Evolutionary conservation across 768 basidiomycete species (phyloP), one percentile per base, ranked within the genome.

Genomic region (Clavulina sp.): DNA sequence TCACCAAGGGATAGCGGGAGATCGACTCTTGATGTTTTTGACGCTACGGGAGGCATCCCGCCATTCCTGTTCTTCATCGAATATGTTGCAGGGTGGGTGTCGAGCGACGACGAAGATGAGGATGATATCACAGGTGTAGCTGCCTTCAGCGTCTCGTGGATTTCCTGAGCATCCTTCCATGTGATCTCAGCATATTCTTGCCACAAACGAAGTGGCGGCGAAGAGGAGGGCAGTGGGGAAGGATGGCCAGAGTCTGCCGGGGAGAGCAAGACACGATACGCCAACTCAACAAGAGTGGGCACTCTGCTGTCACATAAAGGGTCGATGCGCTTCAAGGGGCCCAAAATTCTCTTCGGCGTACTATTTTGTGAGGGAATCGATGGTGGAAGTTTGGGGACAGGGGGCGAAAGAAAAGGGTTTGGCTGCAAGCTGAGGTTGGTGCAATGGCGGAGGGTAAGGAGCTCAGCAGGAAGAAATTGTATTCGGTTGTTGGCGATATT

Each of bases 401-500:
- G 67, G 7, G 62, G 63, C 3, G 46, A 49, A 3, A 75, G 54
- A 63, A 81, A 84, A 0, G 73, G 80, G 56, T 86, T 85, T 0
- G 76, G 77, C 34, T 73, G 61, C 2, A 83, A 59, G 19, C 60
- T 56, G 4, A 84, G 64, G 5, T 60, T 66, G 19, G 60, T 59
- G 1, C 83, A 65, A n/a, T 61, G 23, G 29, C 44, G 67, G 73
- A 82, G 76, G 29, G 64, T 60, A n/a, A 71, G 61, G 60, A 84
- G 71, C 59, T 84, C 81, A 4, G 77, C 71, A 13, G 83, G 83
- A 0, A 85, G 62, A 61, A 73, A 80, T 51, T 61, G 58, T 2
- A 84, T 63, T 30, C 64, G 61, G 61, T 85, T 85, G 50, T 70
- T 68, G 0, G 78, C 68, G 3, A 85, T 58, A 54, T 82, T 80